Percentiles rank a stretch among this genome's conserved stretches.
These are phyloP conservation scores for Scopulariopsis brevicaulis DNA, from an alignment of 2,329 filamentous ascomycete species.

Conservation along the genomic window DNA sequence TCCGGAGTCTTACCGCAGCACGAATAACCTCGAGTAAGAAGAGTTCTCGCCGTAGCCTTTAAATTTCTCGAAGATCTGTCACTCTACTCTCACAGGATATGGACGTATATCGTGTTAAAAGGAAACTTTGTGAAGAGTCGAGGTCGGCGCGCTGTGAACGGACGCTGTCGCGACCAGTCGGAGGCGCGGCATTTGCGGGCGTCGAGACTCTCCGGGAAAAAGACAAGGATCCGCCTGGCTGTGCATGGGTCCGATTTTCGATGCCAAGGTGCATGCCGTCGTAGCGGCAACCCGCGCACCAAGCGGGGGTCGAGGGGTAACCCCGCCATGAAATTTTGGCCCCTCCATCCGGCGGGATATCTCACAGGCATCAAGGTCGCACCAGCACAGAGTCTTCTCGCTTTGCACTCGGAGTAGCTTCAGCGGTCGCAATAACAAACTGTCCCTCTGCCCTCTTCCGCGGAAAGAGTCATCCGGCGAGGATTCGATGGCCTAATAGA, in stretches of 20 bases:
- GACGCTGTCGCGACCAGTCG: neutral
- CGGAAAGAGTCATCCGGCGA: neutral
- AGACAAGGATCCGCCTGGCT: neutral
- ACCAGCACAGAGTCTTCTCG: neutral
- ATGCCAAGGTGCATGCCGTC: neutral
- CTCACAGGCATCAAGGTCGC: neutral
- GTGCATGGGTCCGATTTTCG: neutral
- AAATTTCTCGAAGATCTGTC: too few species aligned
- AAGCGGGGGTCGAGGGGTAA: neutral
- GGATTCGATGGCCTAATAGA: neutral
- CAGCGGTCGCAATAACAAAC: neutral
- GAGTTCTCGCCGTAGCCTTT: too few species aligned
- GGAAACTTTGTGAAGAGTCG: too few species aligned
- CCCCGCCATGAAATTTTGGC: slow-evolving; percentile 4
- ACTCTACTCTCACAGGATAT: too few species aligned
- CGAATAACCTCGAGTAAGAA: too few species aligned
- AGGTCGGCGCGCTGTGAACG: too few species aligned
- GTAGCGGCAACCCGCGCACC: neutral
- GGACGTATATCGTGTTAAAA: too few species aligned
- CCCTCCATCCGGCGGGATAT: slow-evolving; percentile 2
- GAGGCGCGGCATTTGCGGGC: neutral
- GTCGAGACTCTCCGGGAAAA: neutral
- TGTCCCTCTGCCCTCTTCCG: neutral
- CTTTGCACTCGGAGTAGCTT: neutral
- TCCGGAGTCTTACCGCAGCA: too few species aligned